Base-by-base conservation (phyloP, 1,139 yeast species). In the Scheffersomyces titani region DNA sequence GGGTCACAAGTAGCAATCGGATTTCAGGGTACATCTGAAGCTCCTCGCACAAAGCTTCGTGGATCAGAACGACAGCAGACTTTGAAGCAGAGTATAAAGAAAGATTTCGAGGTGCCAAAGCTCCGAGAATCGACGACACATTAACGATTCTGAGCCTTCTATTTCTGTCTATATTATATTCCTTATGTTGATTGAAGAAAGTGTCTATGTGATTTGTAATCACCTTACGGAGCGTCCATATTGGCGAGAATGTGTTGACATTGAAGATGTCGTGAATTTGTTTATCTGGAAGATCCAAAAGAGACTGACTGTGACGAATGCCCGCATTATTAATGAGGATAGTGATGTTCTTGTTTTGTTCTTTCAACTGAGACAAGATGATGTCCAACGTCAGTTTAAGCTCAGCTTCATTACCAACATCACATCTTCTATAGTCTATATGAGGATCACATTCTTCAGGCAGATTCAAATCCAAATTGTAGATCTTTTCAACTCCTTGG, bases 281-380 rank as follows among this genome's bases (percentile, higher is more conserved):
- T 0, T 65, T 64, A 2, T 64, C 70, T 0, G 71, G 55, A 52
- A 83, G 57, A 5, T 78, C 75, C 13, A 78, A 59, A 2, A 89
- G 61, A 1, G 80, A 63, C 49, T 78, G 76, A 56, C 71, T 70
- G 51, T 85, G 86, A 53, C 93, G 77, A 11, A 87, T 72, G 0
- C 94, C 97, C 0, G 96, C 97, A 69, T 90, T 91, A 66, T 89
- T 89, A 24, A 92, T 74, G 49, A 90, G 69, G 0, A 89, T 74
- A 44, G 86, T 80, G 1, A 89, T 73, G 20, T 65, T 61, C 2
- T 74, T 72, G 11, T 70, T 64, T n/a, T 63, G 56, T 1, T 55
- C 44, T 21, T 71, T 70, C 48, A 86, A 73, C 6, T 61, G 56
- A 0, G 63, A 56, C 2, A 79, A 63, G 1, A 78, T 69, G 0